A percentile compares a stretch with the other conserved stretches of the same genome.
Evolutionary conservation across 805 yeast genomes (phyloP).

Genomic region (Candida morakotiae): DNA sequence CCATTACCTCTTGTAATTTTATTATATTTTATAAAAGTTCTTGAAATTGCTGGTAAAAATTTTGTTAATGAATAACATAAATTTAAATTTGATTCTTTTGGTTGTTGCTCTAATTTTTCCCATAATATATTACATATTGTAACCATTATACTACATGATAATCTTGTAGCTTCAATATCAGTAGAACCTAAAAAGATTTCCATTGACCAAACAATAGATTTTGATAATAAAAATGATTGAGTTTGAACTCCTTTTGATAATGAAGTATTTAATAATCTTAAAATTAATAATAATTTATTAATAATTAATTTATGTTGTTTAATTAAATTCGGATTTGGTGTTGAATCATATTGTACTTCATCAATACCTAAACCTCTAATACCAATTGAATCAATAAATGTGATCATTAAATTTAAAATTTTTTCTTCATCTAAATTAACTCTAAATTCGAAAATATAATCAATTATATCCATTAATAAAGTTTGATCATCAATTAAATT

Average conservation of each 20-base stretch:
- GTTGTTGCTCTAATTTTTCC: constrained; percentile 19
- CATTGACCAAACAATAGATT: constrained; percentile 53
- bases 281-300: constrained; percentile 57
- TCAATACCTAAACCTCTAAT: constrained; percentile 51
- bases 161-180: constrained; percentile 58
- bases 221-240: constrained; percentile 38
- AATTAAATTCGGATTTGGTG: background rate
- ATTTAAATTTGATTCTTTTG: constrained; percentile 26
- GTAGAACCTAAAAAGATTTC: constrained; percentile 49
- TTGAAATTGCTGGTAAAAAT: constrained; percentile 50
- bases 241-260: constrained; percentile 23
- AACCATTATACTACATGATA: constrained; percentile 57
- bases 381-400: constrained; percentile 52
- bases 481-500: constrained; percentile 58
- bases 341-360: constrained; percentile 18
- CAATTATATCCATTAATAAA: constrained; percentile 56
- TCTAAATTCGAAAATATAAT: constrained; percentile 47
- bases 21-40: constrained; percentile 49
- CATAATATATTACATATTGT: constrained; percentile 44
- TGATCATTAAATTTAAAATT: constrained; percentile 38
- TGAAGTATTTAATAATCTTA: constrained; percentile 46
- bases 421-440: constrained; percentile 33
- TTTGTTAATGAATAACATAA: constrained; percentile 48
- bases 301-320: constrained; percentile 55
- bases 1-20: constrained; percentile 44